These are phyloP conservation scores for Platanthera guangdongensis DNA, from an alignment of 106 monocot species.

Conservation along the genomic window DNA sequence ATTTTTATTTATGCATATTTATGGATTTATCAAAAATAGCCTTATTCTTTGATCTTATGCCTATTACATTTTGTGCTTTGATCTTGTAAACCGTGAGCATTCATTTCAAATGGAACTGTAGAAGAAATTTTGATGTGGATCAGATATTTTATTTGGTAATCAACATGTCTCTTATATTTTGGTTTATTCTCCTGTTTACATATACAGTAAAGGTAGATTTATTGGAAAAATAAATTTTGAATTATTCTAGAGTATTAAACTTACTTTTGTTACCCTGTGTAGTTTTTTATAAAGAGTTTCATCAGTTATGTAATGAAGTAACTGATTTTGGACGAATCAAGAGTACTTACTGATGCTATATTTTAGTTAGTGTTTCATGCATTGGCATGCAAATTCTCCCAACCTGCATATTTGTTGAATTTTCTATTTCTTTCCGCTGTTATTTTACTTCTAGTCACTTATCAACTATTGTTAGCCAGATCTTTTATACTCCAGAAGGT, in stretches of 20 bases:
- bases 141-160: not conserved
- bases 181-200: not conserved
- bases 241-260: not conserved
- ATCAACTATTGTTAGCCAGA: slow-evolving; percentile 23
- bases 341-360: not conserved
- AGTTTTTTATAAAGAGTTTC: not conserved
- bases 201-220: not conserved
- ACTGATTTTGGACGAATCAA: not conserved
- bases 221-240: not conserved
- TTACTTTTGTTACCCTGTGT: not conserved
- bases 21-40: not conserved
- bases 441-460: not conserved
- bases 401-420: not conserved
- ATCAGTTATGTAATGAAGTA: not conserved
- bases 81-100: too few relatives aligned
- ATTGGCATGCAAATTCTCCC: not conserved
- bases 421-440: too few relatives aligned
- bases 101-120: not conserved
- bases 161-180: not conserved
- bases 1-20: too few relatives aligned
- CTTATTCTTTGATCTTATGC: not conserved
- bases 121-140: not conserved
- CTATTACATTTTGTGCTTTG: not conserved
- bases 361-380: not conserved
- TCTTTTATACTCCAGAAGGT: slow-evolving; percentile 89